phyloP scores from a whole-genome alignment of 257 asterid genomes.

The Petrea volubilis region DNA sequence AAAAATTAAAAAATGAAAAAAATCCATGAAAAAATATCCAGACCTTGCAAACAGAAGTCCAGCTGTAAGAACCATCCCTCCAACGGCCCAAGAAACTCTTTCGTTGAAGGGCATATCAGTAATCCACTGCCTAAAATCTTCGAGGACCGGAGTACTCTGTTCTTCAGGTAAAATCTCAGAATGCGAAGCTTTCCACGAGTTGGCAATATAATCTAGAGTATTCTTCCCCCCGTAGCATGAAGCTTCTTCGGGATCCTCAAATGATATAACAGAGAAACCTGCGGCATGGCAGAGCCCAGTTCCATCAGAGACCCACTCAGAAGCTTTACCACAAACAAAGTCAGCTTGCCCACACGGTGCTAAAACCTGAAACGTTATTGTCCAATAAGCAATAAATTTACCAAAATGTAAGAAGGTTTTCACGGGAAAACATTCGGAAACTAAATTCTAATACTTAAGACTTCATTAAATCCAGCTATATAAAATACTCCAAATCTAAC shows the following conservation, averaged over 20 bases:
- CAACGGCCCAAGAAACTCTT: constrained; percentile 94
- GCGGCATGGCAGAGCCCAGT: constrained; percentile 92
- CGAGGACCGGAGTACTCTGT: constrained; percentile 31
- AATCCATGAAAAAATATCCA: constrained; percentile 22
- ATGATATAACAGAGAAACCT: constrained; percentile 76
- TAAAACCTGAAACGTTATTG: constrained; percentile 65
- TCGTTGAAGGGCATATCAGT: constrained; percentile 57
- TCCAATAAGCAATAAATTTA: constrained; percentile 31
- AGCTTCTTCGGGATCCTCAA: constrained; percentile 53
- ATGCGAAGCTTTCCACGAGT: constrained; percentile 61
- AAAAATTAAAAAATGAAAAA: not conserved
- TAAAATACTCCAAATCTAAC: not conserved
- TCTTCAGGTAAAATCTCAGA: constrained; percentile 44
- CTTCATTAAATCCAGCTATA: not conserved
- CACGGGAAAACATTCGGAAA: constrained; percentile 3
- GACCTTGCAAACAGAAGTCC: constrained; percentile 88
- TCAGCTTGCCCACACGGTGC: constrained; percentile 88
- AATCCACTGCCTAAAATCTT: constrained; percentile 69
- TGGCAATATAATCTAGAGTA: constrained; percentile 64
- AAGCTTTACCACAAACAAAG: constrained; percentile 95
- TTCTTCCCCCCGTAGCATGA: constrained; percentile 90
- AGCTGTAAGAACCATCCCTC: constrained; percentile 97
- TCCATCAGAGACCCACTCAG: constrained; percentile 96
- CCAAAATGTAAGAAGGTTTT: constrained; percentile 1
- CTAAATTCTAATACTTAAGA: not conserved